Evolutionary conservation across 2,329 filamentous ascomycete species (phyloP), one percentile per base, ranked within the genome.

Genomic region (Cladosporium sp.): DNA sequence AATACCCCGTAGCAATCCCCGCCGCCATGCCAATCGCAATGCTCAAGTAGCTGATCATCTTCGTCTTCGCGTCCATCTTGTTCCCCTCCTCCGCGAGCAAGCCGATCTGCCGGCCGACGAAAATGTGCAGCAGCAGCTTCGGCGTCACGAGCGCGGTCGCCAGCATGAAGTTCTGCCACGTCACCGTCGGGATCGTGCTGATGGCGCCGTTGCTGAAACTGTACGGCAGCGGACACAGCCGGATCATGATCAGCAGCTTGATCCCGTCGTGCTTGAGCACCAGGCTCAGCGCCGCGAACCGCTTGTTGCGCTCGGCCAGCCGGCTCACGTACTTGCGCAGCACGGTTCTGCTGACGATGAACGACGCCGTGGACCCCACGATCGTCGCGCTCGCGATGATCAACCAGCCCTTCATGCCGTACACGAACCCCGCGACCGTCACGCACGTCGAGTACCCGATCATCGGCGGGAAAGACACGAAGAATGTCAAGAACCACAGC

Each of bases 201-300:
- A 99, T 87, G 68, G 96, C 96, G 60, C 93, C 95, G 76, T 99
- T 99, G 75, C 91, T 93, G 71, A 98, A 82, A 62, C 91, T 95
- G 78, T 96, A 99, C 15, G 95, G 95, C 67, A 99, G 78, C 1
- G 95, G 95, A 74, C 94, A 98, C 70, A 98, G 86, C 34, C 95
- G 87, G 72, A 99, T 95, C 86, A 95, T 96, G 69, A 92, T 89
- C 55, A 99, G 84, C 64, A 98, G 88, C 73, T 92, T 91, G 61
- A 99, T 79, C 0, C 95, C 95, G 74, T 99, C 95, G 74, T 92
- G 89, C 70, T 96, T 92, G 68, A 99, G 83, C 8, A 95, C 95
- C 73, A 97, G 86, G 26, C 91, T 87, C 30, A 99, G 85, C 4
- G 95, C 95, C 11, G 95, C 88, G 77, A 99, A 99, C 62, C 93